Conservation (phyloP, 331 rosid species). For the Spiraea crenata region DNA sequence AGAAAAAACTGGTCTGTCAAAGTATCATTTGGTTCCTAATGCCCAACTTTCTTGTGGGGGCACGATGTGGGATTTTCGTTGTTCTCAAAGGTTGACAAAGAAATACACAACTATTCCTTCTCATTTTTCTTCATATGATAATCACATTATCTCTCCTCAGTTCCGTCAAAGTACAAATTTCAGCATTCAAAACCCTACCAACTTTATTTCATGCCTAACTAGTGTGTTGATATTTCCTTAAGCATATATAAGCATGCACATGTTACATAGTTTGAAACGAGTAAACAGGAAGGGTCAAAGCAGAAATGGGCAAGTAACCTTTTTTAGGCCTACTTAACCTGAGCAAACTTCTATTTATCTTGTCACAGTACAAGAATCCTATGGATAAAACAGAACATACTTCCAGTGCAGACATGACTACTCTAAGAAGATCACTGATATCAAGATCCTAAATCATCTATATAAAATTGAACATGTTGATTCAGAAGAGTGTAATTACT, state of each 20-base stretch:
- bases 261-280: not conserved
- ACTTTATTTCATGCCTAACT: not conserved
- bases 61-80: not conserved
- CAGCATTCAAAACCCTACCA: not conserved
- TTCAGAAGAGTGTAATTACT: conserved; percentile 40
- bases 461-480: conserved; percentile 1
- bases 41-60: too few species aligned
- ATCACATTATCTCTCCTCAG: not conserved
- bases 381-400: too few species aligned
- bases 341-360: too few species aligned
- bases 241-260: not conserved
- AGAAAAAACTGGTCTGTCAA: not conserved
- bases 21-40: conserved; percentile 5
- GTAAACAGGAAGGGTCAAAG: not conserved
- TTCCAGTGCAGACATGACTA: not conserved
- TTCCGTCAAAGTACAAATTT: not conserved
- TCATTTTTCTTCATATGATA: not conserved
- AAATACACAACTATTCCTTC: not conserved
- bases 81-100: not conserved
- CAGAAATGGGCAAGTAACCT: not conserved
- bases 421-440: not conserved
- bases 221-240: not conserved
- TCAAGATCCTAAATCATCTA: not conserved
- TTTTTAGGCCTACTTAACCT: too few species aligned
- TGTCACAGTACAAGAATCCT: too few species aligned